These are phyloP conservation scores for Mucor irregularis DNA, from an alignment of 371 early-diverging fungal species.

Conservation along the genomic window DNA sequence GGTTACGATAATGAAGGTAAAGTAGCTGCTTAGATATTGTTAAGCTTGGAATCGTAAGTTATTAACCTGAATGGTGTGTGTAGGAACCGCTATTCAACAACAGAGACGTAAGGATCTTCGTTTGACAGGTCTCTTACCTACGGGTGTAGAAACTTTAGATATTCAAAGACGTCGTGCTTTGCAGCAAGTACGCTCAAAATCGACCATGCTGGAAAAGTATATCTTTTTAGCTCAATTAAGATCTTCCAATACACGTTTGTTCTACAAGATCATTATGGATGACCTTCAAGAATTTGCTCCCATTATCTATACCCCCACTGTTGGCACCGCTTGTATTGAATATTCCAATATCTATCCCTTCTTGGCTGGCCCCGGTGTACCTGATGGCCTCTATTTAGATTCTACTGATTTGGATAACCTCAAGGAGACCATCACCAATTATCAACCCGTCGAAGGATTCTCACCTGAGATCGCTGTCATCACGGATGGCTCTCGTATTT, in stretches of 20 bases:
- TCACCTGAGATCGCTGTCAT: slow-evolving; percentile 86
- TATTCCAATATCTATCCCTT: slow-evolving; percentile 88
- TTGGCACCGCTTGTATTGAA: slow-evolving; percentile 87
- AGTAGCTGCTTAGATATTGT: too few relatives aligned
- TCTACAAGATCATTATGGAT: slow-evolving; percentile 76
- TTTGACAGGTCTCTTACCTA: slow-evolving; percentile 70
- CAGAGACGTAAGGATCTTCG: slow-evolving; percentile 35
- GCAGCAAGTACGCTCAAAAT: slow-evolving; percentile 63
- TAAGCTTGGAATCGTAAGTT: too few relatives aligned
- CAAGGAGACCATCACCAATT: slow-evolving; percentile 69
- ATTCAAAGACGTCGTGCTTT: slow-evolving; percentile 76
- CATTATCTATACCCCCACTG: slow-evolving; percentile 93
- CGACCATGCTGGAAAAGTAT: slow-evolving; percentile 76
- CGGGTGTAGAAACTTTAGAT: slow-evolving; percentile 30
- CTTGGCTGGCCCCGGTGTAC: slow-evolving; percentile 70
- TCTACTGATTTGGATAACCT: slow-evolving; percentile 63
- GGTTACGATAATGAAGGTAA: slow-evolving; percentile 27
- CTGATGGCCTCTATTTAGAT: slow-evolving; percentile 83
- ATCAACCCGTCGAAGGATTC: slow-evolving; percentile 40
- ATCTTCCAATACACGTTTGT: slow-evolving; percentile 75
- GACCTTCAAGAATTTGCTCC: slow-evolving; percentile 77
- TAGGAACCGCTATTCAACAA: slow-evolving; percentile 16
- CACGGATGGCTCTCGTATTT: slow-evolving; percentile 91
- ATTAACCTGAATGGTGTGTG: too few relatives aligned
- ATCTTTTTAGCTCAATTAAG: slow-evolving; percentile 79